Percentiles rank a stretch among this genome's conserved stretches.
Conservation (phyloP, 441 rosid species). For the Daphne laureola region DNA sequence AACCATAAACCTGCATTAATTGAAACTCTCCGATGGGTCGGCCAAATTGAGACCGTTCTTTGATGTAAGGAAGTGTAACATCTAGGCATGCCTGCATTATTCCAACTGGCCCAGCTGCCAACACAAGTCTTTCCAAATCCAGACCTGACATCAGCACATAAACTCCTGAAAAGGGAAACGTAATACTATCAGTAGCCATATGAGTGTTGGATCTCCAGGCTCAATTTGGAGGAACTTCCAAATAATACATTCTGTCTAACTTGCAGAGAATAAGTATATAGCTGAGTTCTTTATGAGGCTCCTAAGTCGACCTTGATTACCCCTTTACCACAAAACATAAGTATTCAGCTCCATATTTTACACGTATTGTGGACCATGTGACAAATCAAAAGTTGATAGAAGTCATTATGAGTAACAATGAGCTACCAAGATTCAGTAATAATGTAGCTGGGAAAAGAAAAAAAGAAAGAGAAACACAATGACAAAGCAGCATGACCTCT, state of each 20-base stretch:
- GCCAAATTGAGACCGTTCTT: slow-evolving; percentile 85
- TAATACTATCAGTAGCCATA: neutral
- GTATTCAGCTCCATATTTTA: too few species aligned
- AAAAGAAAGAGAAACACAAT: too few species aligned
- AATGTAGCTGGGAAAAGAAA: too few species aligned
- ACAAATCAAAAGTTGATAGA: neutral
- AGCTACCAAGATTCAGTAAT: slow-evolving; percentile 11
- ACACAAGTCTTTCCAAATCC: slow-evolving; percentile 89
- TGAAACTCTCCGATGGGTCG: slow-evolving; percentile 87
- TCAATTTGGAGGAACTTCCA: too few species aligned
- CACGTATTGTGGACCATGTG: neutral
- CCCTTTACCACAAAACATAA: too few species aligned
- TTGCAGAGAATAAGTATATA: too few species aligned
- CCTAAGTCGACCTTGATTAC: too few species aligned
- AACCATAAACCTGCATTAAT: slow-evolving; percentile 67
- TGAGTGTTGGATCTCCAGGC: too few species aligned
- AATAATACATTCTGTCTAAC: too few species aligned
- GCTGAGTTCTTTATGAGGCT: too few species aligned
- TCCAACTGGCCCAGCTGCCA: slow-evolving; percentile 89
- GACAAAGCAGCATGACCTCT: slow-evolving; percentile 44
- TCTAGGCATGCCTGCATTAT: slow-evolving; percentile 98
- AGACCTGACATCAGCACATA: slow-evolving; percentile 97
- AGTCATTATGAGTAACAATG: slow-evolving; percentile 6
- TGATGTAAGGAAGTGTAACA: slow-evolving; percentile 80
- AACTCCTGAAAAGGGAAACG: slow-evolving; percentile 48